phyloP scores from a whole-genome alignment of 305 asterid genomes.

The Fraxinus greggii region DNA sequence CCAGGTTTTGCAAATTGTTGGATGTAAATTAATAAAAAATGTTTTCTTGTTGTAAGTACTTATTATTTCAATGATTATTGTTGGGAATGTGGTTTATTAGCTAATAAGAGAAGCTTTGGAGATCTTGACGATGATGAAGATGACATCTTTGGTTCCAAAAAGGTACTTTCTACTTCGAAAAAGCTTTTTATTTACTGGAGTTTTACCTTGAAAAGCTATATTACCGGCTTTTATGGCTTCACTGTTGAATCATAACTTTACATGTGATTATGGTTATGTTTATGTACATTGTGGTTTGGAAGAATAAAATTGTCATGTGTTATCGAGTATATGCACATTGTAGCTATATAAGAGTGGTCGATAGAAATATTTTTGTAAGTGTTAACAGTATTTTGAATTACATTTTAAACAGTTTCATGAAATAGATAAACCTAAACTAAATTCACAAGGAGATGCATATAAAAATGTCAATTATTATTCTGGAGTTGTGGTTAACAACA shows the following conservation, averaged over 20 bases:
- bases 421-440: not conserved
- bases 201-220: not conserved
- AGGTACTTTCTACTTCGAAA: slow-evolving; percentile 38
- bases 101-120: slow-evolving; percentile 66
- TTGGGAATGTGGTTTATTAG: slow-evolving; percentile 34
- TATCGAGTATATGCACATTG: not conserved
- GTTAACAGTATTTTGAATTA: not conserved
- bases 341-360: not conserved
- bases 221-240: not conserved
- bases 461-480: not conserved
- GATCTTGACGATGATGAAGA: slow-evolving; percentile 84
- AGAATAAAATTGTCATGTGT: not conserved
- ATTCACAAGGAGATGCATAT: not conserved
- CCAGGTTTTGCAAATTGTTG: slow-evolving; percentile 43
- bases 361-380: not conserved
- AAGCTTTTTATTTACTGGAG: slow-evolving; percentile 1
- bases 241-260: not conserved
- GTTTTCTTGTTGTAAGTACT: not conserved
- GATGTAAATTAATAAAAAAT: not conserved
- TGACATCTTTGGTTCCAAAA: slow-evolving; percentile 80
- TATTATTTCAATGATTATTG: slow-evolving; percentile 6
- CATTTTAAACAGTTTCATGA: not conserved
- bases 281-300: not conserved
- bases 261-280: not conserved
- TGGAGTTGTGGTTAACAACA: not conserved